Base-by-base conservation (phyloP, 2,329 filamentous ascomycete genomes). In the Botrytis cinerea region DNA sequence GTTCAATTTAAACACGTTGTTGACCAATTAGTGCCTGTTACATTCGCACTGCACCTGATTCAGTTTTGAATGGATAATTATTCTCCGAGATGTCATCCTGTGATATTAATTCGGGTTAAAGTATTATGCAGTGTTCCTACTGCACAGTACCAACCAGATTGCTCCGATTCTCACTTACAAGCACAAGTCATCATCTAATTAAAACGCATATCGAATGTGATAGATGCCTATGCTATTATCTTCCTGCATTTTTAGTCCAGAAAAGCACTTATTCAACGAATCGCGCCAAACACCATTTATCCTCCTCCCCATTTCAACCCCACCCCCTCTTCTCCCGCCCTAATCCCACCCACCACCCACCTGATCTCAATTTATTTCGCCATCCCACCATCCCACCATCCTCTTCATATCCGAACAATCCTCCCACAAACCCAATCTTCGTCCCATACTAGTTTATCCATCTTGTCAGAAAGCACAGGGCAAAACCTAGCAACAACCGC, bases 261-360 rank as follows among this genome's bases (percentile, higher is more conserved):
- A 38, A 51, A 48, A 35, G 28, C 43, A 35, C 28, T 18, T 46
- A 66, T 96, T 93, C 74, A 96, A 83, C 84, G 95, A 92, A 70
- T 95, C 86, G 61, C 75, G 76, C 48, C 78, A 78, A 75, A 90
- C 85, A 74, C 84, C 82, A 20, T 80, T 82, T 35, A 85, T 77
- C 54, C 80, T 79, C 77, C 83, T 83, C 86, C 87, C 87, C 90
- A 90, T 66, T 40, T 51, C 32, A 12, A 51, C 22, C 48, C n/a
- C 28, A 20, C 32, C 40, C 22, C 35, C 46, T n/a, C 51, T 38
- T 43, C 48, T 20, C n/a, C 48, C 25, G n/a, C 45, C 43, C 32
- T 45, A 57, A 51, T 67, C 10, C 32, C 28, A 25, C 63, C 28
- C 40, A 45, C 43, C n/a, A 46, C 45, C 28, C 38, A 45, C 60